phyloP scores from a whole-genome alignment of 495 filamentous ascomycete genomes.

The Penicillium paradoxum region DNA sequence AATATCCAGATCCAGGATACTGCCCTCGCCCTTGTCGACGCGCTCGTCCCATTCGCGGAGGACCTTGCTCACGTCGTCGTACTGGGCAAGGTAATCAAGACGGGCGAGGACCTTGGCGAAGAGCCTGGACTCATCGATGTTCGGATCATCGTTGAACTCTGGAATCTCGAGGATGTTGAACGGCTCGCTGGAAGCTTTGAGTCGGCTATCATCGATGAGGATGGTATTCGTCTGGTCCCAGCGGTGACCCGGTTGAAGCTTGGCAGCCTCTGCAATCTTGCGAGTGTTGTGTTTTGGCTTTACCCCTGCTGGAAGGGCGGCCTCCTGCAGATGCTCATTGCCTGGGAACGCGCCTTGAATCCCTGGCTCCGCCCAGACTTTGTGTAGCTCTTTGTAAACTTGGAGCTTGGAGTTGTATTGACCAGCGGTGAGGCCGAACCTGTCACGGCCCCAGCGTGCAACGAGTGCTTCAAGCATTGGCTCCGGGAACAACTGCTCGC shows the following conservation, averaged over 20 bases:
- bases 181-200: conserved; percentile 80
- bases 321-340: conserved; percentile 2
- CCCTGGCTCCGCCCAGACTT: conserved; percentile 59
- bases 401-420: conserved; percentile 71
- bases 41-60: conserved; percentile 27
- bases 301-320: neutral
- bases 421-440: conserved; percentile 54
- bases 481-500: conserved; percentile 43
- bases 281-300: neutral
- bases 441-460: conserved; percentile 76
- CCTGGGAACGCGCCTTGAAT: conserved; percentile 49
- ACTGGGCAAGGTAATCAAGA: conserved; percentile 29
- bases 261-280: neutral
- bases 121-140: conserved; percentile 26
- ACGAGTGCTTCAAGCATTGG: conserved; percentile 47
- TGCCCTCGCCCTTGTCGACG: conserved; percentile 7
- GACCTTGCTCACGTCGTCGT: conserved; percentile 40
- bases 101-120: conserved; percentile 30
- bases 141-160: conserved; percentile 53
- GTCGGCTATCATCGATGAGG: conserved; percentile 74
- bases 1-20: conserved; percentile 24
- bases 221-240: conserved; percentile 89
- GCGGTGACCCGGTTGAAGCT: conserved; percentile 4
- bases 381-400: conserved; percentile 78
- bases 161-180: conserved; percentile 76